These are phyloP conservation scores for Seiridium unicorne DNA, from an alignment of 2,329 filamentous ascomycete species.

Conservation along the genomic window DNA sequence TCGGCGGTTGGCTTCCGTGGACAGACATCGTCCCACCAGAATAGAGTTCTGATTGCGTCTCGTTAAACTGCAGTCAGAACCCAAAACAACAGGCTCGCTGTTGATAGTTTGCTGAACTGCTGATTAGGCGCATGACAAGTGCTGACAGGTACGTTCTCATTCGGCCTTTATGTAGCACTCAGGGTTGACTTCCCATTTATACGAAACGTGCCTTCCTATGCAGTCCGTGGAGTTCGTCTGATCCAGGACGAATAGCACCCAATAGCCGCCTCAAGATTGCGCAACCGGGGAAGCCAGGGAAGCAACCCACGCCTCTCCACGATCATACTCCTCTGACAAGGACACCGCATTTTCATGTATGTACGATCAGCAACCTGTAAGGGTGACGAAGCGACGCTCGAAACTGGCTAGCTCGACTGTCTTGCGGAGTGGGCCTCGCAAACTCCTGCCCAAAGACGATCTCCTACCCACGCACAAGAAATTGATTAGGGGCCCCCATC, in stretches of 20 bases:
- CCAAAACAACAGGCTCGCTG: neutral
- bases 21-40: neutral
- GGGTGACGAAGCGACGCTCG: neutral
- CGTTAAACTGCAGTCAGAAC: slow-evolving; percentile 4
- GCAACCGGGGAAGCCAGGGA: no score
- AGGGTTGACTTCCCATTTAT: neutral
- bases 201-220: neutral
- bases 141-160: neutral
- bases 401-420: neutral
- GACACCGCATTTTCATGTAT: neutral
- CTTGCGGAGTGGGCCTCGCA: slow-evolving; percentile 1
- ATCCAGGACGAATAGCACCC: no score
- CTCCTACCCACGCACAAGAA: neutral
- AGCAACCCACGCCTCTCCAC: no score
- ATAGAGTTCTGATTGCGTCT: neutral
- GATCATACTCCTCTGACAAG: no score
- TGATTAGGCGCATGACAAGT: neutral
- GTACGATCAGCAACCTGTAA: neutral
- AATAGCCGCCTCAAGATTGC: no score
- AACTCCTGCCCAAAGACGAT: slow-evolving; percentile 1
- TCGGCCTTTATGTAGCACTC: neutral
- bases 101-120: neutral
- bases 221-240: neutral
- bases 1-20: neutral
- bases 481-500: neutral